Percentiles rank a stretch among this genome's conserved stretches.
phyloP scores from a whole-genome alignment of 2,329 filamentous ascomycete species.

The Periconia sp. region DNA sequence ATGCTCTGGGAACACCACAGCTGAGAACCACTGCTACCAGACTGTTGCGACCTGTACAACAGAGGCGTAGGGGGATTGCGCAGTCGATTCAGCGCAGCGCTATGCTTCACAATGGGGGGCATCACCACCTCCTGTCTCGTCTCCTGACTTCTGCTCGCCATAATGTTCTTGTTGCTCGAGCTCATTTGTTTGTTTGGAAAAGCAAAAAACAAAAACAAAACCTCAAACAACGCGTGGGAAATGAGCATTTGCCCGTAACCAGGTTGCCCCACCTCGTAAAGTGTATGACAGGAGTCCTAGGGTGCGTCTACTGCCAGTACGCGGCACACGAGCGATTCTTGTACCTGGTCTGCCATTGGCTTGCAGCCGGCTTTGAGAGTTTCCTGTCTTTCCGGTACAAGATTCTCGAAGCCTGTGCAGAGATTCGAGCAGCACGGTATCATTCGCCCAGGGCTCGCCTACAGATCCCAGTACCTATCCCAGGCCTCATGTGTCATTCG shows the following conservation, averaged over 20 bases:
- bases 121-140: no score
- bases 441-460: conserved; percentile 11
- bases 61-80: not conserved
- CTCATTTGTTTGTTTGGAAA: not conserved
- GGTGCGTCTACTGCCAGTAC: conserved; percentile 4
- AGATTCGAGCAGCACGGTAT: not conserved
- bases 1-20: not conserved
- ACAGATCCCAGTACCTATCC: conserved; percentile 21
- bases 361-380: conserved; percentile 9
- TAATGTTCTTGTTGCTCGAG: not conserved
- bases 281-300: conserved; percentile 30
- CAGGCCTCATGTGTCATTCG: conserved; percentile 27
- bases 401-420: conserved; percentile 5
- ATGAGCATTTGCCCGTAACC: conserved; percentile 18
- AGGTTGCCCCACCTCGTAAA: conserved; percentile 1
- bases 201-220: not conserved
- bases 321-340: no score
- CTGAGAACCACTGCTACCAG: not conserved
- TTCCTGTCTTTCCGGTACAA: conserved; percentile 11
- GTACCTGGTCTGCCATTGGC: conserved; percentile 4
- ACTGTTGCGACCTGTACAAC: not conserved
- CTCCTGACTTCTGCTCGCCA: not conserved
- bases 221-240: conserved; percentile 42
- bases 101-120: not conserved
- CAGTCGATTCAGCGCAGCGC: not conserved